These are phyloP conservation scores for Inga oerstediana DNA, from an alignment of 306 rosid genomes.

Conservation along the genomic window DNA sequence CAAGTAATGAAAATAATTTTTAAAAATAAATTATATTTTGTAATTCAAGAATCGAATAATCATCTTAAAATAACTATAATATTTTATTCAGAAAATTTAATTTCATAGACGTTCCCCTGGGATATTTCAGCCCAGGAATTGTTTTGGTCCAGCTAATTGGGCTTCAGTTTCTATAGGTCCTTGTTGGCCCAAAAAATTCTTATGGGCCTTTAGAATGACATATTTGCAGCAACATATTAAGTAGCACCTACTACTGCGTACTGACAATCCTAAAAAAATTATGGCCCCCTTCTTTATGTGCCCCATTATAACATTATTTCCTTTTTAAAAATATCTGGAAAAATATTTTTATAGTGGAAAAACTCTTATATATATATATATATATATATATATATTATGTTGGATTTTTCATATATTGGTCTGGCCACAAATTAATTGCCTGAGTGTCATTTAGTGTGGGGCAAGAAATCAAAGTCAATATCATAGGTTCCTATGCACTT, in stretches of 20 bases:
- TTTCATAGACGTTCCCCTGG: not conserved
- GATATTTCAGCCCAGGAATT: not conserved
- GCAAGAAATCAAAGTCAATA: not conserved
- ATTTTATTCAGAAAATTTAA: not conserved
- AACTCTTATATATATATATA: too few species aligned
- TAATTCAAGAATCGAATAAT: not conserved
- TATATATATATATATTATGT: not conserved
- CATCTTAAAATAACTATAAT: not conserved
- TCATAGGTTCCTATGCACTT: not conserved
- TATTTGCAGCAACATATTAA: too few species aligned
- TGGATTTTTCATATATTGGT: not conserved
- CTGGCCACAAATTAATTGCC: not conserved
- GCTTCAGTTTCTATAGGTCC: not conserved
- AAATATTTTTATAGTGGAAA: not conserved
- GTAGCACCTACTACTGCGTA: not conserved
- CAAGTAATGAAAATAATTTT: not conserved
- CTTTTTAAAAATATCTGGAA: not conserved
- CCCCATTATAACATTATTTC: not conserved
- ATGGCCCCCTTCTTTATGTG: not conserved
- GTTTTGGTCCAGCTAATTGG: not conserved
- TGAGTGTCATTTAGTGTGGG: not conserved
- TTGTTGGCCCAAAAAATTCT: not conserved
- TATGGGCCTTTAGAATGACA: not conserved
- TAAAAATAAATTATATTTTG: not conserved
- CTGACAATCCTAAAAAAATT: too few species aligned